Conservation (phyloP, 1,139 yeast genomes). For the Kurtzmaniella natalensis region DNA sequence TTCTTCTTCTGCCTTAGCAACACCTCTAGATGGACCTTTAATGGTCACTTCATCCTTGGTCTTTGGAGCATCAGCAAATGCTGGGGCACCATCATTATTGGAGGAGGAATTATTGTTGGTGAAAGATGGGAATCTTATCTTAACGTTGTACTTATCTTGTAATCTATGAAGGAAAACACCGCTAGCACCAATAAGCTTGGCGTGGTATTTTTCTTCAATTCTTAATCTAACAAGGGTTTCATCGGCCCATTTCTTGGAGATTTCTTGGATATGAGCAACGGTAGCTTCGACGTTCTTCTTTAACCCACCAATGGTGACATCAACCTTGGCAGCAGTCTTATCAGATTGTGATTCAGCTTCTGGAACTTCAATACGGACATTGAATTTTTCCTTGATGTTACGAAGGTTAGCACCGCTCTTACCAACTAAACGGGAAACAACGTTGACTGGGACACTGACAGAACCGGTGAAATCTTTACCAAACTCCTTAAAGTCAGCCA, state of each 20-base stretch:
- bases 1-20: constrained; percentile 81
- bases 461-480: constrained; percentile 53
- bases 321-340: constrained; percentile 45
- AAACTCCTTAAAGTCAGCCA: constrained; percentile 63
- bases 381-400: constrained; percentile 70
- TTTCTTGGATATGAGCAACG: constrained; percentile 50
- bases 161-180: constrained; percentile 81
- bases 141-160: constrained; percentile 84
- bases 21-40: constrained; percentile 91
- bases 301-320: constrained; percentile 66
- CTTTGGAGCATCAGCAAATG: constrained; percentile 35
- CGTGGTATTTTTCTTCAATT: constrained; percentile 76
- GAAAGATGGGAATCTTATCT: constrained; percentile 66
- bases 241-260: constrained; percentile 79
- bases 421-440: constrained; percentile 82
- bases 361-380: constrained; percentile 68
- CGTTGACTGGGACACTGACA: constrained; percentile 56
- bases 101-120: constrained; percentile 18
- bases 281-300: constrained; percentile 79
- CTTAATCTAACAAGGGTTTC: constrained; percentile 61
- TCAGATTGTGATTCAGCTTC: constrained; percentile 25
- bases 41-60: constrained; percentile 66
- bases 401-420: constrained; percentile 76
- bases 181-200: constrained; percentile 78
- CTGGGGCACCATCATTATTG: too few species aligned